Base-by-base conservation (phyloP, 73 alveolate genomes). In the Paramecium octaurelia region DNA sequence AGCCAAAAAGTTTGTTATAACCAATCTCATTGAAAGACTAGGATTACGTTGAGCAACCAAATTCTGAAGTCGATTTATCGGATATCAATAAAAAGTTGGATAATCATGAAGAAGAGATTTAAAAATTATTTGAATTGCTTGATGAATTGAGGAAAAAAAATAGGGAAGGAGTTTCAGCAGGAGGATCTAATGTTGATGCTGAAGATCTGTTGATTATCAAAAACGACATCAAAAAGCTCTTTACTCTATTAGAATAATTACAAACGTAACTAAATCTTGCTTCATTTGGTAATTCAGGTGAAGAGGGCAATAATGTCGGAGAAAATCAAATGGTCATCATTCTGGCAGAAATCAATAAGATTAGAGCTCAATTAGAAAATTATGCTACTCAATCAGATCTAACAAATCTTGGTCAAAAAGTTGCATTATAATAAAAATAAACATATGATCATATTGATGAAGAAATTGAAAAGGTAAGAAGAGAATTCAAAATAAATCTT, bases 401-500 rank as follows among this genome's bases (percentile, higher is more conserved):
- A 14, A 24, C 70, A 20, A 80, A 42, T 24, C 42, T 40, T 23
- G 46, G 44, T 21, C 9, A 80, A 21, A 80, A 80, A 46, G 34
- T 43, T 14, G 57, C 70, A 24, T 20, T 48, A 16, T 9, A 80
- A 44, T 12, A 31, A 14, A 80, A 80, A 35, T 46, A 80, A 42
- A 27, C 76, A 8, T 44, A 44, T 48, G 91, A 80, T 80, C 91
- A 80, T 35, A 24, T 42, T 44, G 91, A 80, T 46, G 91, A 80
- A 42, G 91, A 80, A 46, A 80, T 80, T 44, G 91, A 80, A 42
- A 80, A 80, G 24, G 75, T 48, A 3, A 80, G 91, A 80, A 80
- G 91, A 80, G 91, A 80, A 23, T 80, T 80, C 12, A 80, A 80
- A 48, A 44, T 23, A 14, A 80, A 80, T 31, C 31, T 80, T 11